phyloP scores from a whole-genome alignment of 306 rosid genomes.

The Rosa multiflora region DNA sequence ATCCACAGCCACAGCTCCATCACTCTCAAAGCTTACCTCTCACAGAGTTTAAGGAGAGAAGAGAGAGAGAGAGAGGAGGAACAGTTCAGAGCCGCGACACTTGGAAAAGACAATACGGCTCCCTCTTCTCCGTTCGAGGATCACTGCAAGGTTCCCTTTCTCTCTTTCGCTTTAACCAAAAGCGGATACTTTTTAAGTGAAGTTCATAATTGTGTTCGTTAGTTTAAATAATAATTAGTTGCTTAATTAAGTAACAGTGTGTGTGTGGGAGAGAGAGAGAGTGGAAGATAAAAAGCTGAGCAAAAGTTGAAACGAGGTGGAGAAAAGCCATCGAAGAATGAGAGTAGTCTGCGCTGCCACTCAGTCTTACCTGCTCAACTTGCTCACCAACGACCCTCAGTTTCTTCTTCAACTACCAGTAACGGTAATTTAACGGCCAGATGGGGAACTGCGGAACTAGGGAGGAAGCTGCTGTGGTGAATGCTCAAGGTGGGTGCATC shows the following conservation, averaged over 20 bases:
- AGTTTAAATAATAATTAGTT: slow-evolving; percentile 1
- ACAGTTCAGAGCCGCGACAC: not conserved
- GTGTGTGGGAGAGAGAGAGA: not conserved
- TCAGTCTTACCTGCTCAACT: slow-evolving; percentile 8
- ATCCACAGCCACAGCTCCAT: slow-evolving; percentile 18
- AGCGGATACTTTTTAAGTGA: not conserved
- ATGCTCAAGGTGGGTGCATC: slow-evolving; percentile 71
- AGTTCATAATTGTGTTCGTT: not conserved
- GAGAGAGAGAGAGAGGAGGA: not conserved
- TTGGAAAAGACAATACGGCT: not conserved
- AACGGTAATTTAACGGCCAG: not conserved
- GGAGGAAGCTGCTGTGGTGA: slow-evolving; percentile 92
- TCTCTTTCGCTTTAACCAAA: not conserved
- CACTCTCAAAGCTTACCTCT: not conserved
- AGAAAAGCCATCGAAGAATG: slow-evolving; percentile 33
- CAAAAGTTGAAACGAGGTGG: slow-evolving; percentile 3
- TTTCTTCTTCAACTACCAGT: not conserved
- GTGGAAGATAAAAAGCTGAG: slow-evolving; percentile 6
- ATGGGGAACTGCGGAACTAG: slow-evolving; percentile 99
- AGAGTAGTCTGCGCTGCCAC: slow-evolving; percentile 32
- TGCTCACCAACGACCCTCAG: slow-evolving; percentile 8
- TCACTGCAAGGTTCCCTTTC: not conserved
- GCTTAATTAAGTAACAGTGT: not conserved
- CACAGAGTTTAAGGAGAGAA: not conserved
- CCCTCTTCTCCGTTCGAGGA: not conserved